Percentiles rank a stretch among this genome's conserved stretches.
Evolutionary conservation across 768 basidiomycete genomes (phyloP).

Genomic region (Tremella fuciformis): DNA sequence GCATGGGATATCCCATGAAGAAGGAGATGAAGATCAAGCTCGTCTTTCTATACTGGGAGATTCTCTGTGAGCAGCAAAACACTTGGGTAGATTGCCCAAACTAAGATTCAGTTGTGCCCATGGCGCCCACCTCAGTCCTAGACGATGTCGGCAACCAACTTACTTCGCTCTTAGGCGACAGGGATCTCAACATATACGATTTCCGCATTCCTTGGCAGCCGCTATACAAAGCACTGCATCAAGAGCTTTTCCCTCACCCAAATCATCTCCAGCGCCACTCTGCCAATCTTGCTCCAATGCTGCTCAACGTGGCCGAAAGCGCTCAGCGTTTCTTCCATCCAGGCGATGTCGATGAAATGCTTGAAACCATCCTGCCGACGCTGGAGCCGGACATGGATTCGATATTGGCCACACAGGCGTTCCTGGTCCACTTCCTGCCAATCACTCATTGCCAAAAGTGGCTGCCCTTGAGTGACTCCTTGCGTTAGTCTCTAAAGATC

Average conservation of each 20-base stretch:
- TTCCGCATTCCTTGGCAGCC: conserved; percentile 49
- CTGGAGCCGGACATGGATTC: conserved; percentile 58
- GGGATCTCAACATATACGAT: conserved; percentile 41
- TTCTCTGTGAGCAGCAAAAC: conserved; percentile 50
- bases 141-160: conserved; percentile 74
- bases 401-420: conserved; percentile 77
- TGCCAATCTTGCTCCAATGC: conserved; percentile 51
- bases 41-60: conserved; percentile 73
- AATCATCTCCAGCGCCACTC: conserved; percentile 51
- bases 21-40: conserved; percentile 71
- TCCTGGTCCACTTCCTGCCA: conserved; percentile 80
- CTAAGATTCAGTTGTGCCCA: conserved; percentile 34
- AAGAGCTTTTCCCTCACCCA: conserved; percentile 63
- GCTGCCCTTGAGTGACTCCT: conserved; percentile 61
- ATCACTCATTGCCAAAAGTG: conserved; percentile 79
- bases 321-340: conserved; percentile 84
- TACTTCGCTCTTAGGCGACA: conserved; percentile 65
- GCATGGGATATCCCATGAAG: conserved; percentile 82
- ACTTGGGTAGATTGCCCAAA: not conserved
- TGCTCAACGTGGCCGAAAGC: conserved; percentile 53
- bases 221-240: conserved; percentile 41
- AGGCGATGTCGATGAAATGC: conserved; percentile 79
- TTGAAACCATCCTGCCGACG: conserved; percentile 74
- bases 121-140: conserved; percentile 54
- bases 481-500: not conserved